Conservation (phyloP, 1,284 basidiomycete genomes). For the Bjerkandera adusta region DNA sequence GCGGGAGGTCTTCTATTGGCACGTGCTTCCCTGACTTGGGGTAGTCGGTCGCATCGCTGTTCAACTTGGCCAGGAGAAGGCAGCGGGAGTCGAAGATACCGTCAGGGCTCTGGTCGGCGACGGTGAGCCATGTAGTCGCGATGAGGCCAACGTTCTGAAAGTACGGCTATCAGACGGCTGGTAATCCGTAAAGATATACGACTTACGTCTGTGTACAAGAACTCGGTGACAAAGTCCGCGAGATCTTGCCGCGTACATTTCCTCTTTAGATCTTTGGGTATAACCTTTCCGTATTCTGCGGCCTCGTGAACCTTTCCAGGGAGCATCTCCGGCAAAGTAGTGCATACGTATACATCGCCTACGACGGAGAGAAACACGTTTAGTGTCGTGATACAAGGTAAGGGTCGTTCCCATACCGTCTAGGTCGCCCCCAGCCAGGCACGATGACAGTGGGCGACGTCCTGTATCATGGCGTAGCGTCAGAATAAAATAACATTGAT, state of each 20-base stretch:
- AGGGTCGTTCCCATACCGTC: slow-evolving; percentile 54
- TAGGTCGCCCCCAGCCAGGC: slow-evolving; percentile 62
- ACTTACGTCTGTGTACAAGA: slow-evolving; percentile 69
- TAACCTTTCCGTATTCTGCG: slow-evolving; percentile 32
- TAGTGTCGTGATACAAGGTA: background rate
- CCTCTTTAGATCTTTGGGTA: slow-evolving; percentile 40
- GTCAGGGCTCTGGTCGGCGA: slow-evolving; percentile 55
- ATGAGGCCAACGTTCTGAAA: slow-evolving; percentile 39
- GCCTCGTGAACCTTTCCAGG: slow-evolving; percentile 31
- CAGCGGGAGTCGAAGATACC: slow-evolving; percentile 64
- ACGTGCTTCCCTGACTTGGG: slow-evolving; percentile 65
- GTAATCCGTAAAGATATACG: background rate
- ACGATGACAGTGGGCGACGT: slow-evolving; percentile 53
- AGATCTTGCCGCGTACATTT: slow-evolving; percentile 67
- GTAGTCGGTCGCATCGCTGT: slow-evolving; percentile 66
- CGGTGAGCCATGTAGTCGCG: slow-evolving; percentile 53
- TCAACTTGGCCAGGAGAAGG: slow-evolving; percentile 57
- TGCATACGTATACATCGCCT: slow-evolving; percentile 14
- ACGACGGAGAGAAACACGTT: background rate
- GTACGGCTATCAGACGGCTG: background rate
- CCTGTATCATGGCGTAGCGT: slow-evolving; percentile 35
- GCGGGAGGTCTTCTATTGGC: slow-evolving; percentile 39
- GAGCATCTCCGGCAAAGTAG: slow-evolving; percentile 24
- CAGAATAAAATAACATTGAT: background rate
- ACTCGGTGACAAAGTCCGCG: slow-evolving; percentile 76